phyloP scores from a whole-genome alignment of 805 yeast species.

The Saturnispora mendoncae region DNA sequence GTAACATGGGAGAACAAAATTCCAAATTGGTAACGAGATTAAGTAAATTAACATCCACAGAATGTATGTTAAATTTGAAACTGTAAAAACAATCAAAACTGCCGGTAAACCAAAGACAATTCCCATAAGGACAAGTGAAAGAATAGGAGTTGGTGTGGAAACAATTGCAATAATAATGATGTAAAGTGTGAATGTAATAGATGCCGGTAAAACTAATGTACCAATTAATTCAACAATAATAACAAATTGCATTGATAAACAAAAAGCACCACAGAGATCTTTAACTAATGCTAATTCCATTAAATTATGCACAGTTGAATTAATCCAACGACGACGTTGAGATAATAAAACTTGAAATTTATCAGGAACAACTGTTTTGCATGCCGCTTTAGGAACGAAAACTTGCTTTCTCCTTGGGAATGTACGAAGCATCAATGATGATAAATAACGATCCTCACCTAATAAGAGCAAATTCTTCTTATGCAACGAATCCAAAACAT shows the following conservation, averaged over 20 bases:
- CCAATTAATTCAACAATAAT: conserved; percentile 78
- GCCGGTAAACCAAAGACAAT: conserved; percentile 84
- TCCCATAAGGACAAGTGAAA: conserved; percentile 69
- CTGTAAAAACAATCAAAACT: conserved; percentile 67
- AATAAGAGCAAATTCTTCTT: conserved; percentile 73
- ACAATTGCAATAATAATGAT: conserved; percentile 65
- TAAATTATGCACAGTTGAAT: conserved; percentile 87
- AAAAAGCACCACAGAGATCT: conserved; percentile 89
- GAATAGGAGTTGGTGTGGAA: conserved; percentile 63
- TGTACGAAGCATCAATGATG: conserved; percentile 78
- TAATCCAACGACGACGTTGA: conserved; percentile 95
- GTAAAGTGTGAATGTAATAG: conserved; percentile 74
- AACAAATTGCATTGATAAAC: conserved; percentile 92
- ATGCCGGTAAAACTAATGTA: conserved; percentile 82
- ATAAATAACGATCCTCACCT: conserved; percentile 84
- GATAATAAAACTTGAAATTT: conserved; percentile 70
- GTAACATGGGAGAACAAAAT: conserved; percentile 75
- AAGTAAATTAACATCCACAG: conserved; percentile 74
- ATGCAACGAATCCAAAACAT: conserved; percentile 75
- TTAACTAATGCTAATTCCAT: conserved; percentile 78
- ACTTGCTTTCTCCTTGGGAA: conserved; percentile 85
- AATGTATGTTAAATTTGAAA: conserved; percentile 62
- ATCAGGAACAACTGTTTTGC: conserved; percentile 87
- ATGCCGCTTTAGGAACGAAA: conserved; percentile 83
- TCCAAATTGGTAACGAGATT: conserved; percentile 87